Conservation (phyloP, 1,284 basidiomycete genomes). For the Ustilago hordei region DNA sequence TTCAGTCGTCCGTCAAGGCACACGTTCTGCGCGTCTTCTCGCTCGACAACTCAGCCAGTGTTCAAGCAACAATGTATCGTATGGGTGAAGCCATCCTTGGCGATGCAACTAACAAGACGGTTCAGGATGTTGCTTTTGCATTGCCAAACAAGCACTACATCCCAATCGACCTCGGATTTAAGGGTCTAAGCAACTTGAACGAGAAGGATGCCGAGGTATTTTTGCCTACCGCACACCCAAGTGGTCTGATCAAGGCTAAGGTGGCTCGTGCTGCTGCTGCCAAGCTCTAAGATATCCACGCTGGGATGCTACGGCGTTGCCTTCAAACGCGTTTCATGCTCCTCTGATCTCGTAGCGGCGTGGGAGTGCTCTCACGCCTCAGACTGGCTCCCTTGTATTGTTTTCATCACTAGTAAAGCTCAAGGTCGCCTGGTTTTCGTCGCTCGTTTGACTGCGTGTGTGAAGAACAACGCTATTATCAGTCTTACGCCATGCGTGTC, state of each 20-base stretch:
- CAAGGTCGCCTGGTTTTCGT: background rate
- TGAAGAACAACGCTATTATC: background rate
- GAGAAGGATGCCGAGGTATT: conserved; percentile 65
- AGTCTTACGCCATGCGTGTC: background rate
- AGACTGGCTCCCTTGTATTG: background rate
- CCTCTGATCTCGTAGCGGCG: background rate
- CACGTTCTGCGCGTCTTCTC: conserved; percentile 87
- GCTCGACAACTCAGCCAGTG: conserved; percentile 86
- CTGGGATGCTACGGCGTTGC: background rate
- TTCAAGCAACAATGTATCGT: conserved; percentile 92
- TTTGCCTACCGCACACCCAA: conserved; percentile 60
- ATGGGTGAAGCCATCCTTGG: conserved; percentile 79
- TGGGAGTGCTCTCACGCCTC: background rate
- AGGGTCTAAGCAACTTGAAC: conserved; percentile 55
- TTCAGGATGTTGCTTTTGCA: conserved; percentile 78
- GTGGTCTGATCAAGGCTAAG: conserved; percentile 64
- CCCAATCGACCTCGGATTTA: conserved; percentile 62
- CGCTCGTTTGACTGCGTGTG: background rate
- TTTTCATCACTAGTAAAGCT: background rate
- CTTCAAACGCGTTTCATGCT: background rate
- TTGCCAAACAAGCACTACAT: conserved; percentile 81
- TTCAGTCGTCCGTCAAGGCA: conserved; percentile 74
- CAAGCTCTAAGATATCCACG: conserved; percentile 32
- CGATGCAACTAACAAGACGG: conserved; percentile 73
- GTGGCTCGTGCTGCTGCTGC: conserved; percentile 44